Conservation (phyloP, 306 rosid species). For the Crataegus laevigata region DNA sequence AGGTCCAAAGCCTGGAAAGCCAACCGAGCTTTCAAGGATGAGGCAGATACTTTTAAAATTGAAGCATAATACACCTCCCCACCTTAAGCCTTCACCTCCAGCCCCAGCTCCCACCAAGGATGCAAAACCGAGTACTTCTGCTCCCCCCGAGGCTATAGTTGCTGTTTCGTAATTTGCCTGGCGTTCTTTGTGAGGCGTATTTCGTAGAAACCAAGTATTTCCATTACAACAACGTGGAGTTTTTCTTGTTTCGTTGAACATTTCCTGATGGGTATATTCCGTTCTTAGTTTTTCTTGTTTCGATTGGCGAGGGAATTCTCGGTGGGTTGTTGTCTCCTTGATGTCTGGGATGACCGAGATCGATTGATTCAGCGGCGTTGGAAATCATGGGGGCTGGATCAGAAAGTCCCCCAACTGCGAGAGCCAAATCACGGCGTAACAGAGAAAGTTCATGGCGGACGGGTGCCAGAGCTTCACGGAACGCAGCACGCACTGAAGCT, state of each 20-base stretch:
- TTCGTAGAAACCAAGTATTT: background rate
- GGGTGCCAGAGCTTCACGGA: too few species aligned
- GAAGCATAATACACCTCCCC: conserved; percentile 37
- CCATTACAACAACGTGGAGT: background rate
- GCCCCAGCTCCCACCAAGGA: conserved; percentile 1
- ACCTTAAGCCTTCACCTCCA: conserved; percentile 24
- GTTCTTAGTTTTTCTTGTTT: background rate
- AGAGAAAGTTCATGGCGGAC: too few species aligned
- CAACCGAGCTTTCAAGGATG: conserved; percentile 44
- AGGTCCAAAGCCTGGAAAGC: conserved; percentile 46
- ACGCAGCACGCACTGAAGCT: too few species aligned
- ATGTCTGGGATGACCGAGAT: too few species aligned
- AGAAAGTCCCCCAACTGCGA: too few species aligned
- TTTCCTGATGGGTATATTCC: background rate
- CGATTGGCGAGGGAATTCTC: background rate
- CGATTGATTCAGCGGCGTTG: background rate
- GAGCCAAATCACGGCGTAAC: too few species aligned
- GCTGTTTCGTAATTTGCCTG: conserved; percentile 13
- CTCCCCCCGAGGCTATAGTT: conserved; percentile 14
- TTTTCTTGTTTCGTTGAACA: background rate
- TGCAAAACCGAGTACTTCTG: conserved; percentile 6
- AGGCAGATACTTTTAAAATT: conserved; percentile 32
- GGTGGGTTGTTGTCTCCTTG: background rate
- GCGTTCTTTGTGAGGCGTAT: background rate
- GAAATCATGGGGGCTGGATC: too few species aligned